Base-by-base conservation (phyloP, 2,329 filamentous ascomycete genomes). In the Talaromyces sp. region DNA sequence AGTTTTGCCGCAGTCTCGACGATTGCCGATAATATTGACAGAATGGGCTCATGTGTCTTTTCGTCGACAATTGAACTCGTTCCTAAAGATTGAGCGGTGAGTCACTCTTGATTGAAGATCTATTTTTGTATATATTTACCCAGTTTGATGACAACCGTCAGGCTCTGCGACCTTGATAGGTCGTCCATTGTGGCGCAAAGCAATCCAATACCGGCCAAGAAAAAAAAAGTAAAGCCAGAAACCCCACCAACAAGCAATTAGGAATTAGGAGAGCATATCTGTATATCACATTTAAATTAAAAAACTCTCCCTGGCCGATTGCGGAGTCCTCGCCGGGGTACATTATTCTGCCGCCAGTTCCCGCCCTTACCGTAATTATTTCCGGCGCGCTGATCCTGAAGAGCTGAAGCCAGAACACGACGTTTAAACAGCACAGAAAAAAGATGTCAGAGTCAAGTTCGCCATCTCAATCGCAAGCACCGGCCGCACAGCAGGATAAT, bases 21-120 rank as follows among this genome's bases (percentile, higher is more conserved):
- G 65, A 99, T 97, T 62, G 93, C 81, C 62, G 90, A 92, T 60
- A 99, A 81, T 67, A 92, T 96, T 4, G 92, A 94, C 43, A 99
- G 83, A 38, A 97, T 85, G 3, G 94, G 94, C 72, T 97, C 91
- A 77, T 96, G 94, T 24, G 91, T 96, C 72, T 88, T 89, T 74
- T 99, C 94, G 77, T 97, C 91, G 65, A 99, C 92, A 67, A 99
- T 97, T n/a, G 94, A 97, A 75, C 92, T 97, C 53, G 94, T 97
- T 69, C 94, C 94, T 99, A 67, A 62, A 46, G 52, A 61, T 70
- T 61, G 27, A 29, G 3, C 68, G 62, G 62, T 46, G 43, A 46
- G 43, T 46, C 43, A 46, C 7, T 17, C 9, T n/a, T 9, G 3
- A 8, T 19, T 12, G 11, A 24, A 8, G 19, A 43, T 21, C 19